These are phyloP conservation scores for Pseudocercospora cruenta DNA, from an alignment of 2,329 filamentous ascomycete genomes.

Conservation along the genomic window DNA sequence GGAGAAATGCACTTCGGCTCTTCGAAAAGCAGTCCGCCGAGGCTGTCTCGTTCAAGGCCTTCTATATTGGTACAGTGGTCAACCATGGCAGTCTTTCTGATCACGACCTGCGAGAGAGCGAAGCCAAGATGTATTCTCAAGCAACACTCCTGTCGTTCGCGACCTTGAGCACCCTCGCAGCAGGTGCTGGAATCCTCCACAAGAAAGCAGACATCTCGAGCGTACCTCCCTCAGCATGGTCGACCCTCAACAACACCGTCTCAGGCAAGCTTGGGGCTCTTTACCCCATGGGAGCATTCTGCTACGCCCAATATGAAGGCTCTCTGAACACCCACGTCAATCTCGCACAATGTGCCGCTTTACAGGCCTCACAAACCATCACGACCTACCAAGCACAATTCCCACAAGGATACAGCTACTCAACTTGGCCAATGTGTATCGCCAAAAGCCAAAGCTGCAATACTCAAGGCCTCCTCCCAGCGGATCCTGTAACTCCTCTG, in stretches of 20 bases:
- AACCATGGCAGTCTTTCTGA: no score
- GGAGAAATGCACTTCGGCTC: no score
- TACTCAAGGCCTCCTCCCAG: neutral
- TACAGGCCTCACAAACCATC: neutral
- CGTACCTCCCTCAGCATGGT: constrained; percentile 8
- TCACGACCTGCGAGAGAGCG: neutral
- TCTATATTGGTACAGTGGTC: neutral
- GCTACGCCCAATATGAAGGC: constrained; percentile 3
- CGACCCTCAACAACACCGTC: constrained; percentile 6
- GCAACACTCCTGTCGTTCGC: no score
- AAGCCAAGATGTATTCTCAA: neutral
- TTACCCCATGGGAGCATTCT: constrained; percentile 5
- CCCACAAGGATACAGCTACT: neutral
- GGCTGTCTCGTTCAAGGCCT: neutral
- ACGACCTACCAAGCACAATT: neutral
- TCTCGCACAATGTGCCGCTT: neutral
- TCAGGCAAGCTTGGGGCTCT: neutral
- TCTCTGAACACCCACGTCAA: constrained; percentile 4
- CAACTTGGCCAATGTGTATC: neutral
- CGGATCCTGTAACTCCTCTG: neutral
- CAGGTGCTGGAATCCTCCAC: neutral
- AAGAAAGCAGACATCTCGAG: constrained; percentile 8
- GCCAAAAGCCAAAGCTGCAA: neutral
- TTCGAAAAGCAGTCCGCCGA: neutral
- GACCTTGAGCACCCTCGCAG: no score